A percentile compares a stretch with the other conserved stretches of the same genome.
These are phyloP conservation scores for Erodium texanum DNA, from an alignment of 441 rosid genomes.

Conservation along the genomic window DNA sequence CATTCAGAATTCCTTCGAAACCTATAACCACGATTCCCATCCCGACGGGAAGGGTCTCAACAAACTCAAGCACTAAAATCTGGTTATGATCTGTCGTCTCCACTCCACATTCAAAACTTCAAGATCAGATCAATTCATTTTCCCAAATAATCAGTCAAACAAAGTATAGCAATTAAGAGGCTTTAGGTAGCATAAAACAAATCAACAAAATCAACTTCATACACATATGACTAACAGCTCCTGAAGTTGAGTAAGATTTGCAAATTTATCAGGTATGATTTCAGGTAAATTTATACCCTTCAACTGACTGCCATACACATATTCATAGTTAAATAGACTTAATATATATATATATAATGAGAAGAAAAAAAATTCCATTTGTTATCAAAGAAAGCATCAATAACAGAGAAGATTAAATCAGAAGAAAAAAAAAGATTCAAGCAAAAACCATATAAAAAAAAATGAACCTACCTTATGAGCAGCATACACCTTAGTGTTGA, in stretches of 20 bases:
- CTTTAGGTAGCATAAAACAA: too few species aligned
- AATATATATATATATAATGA: too few species aligned
- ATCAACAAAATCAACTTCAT: too few species aligned
- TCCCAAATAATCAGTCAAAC: too few species aligned
- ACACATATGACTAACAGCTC: constrained; percentile 41
- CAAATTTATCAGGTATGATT: constrained; percentile 49
- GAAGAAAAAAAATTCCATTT: too few species aligned
- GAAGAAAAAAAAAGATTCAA: too few species aligned
- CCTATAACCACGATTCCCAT: constrained; percentile 46
- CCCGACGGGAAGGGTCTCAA: constrained; percentile 47
- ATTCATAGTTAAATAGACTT: background rate
- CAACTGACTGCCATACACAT: constrained; percentile 30
- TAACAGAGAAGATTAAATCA: too few species aligned
- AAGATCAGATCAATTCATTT: constrained; percentile 29
- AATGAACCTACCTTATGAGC: too few species aligned
- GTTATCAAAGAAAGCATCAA: too few species aligned
- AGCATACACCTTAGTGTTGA: too few species aligned
- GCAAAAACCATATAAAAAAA: too few species aligned
- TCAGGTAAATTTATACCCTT: constrained; percentile 51
- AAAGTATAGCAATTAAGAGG: too few species aligned
- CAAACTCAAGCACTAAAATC: constrained; percentile 66
- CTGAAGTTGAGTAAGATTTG: constrained; percentile 41
- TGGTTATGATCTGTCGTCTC: constrained; percentile 52
- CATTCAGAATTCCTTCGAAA: constrained; percentile 62
- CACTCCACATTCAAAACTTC: constrained; percentile 41